Conservation (phyloP, 1,139 yeast genomes). For the Candida dubliniensis region DNA sequence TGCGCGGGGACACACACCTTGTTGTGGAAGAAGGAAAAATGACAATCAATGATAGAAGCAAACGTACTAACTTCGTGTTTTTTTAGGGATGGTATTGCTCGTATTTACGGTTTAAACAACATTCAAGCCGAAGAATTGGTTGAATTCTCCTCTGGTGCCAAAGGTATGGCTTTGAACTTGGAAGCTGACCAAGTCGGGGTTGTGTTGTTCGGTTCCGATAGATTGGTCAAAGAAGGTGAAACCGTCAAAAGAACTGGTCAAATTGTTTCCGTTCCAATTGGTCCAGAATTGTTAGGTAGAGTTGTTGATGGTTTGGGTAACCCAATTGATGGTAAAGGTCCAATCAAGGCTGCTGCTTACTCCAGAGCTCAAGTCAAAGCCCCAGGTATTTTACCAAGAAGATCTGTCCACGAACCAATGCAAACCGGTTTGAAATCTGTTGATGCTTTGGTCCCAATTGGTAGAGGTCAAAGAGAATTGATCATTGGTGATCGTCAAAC, state of each 20-base stretch:
- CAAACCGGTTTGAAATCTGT: constrained; percentile 99
- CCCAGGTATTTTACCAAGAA: constrained; percentile 99
- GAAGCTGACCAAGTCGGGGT: constrained; percentile 99
- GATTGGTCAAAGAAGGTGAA: constrained; percentile 99
- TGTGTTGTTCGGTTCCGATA: constrained; percentile 99
- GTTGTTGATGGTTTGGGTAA: constrained; percentile 99
- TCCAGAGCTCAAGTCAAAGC: constrained; percentile 99
- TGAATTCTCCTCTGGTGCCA: constrained; percentile 98
- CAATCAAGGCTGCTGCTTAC: constrained; percentile 80
- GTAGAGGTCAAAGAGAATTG: constrained; percentile 99
- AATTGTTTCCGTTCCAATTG: constrained; percentile 99
- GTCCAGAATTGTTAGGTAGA: constrained; percentile 98
- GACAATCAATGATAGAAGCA: not conserved
- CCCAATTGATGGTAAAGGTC: constrained; percentile 99
- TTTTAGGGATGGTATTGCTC: constrained; percentile 98
- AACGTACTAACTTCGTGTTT: constrained; percentile 22
- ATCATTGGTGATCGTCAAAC: constrained; percentile 99
- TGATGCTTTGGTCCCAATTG: constrained; percentile 98
- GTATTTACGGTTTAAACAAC: constrained; percentile 99
- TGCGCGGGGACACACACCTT: constrained; percentile 5
- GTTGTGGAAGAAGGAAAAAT: not conserved
- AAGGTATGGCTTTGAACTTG: constrained; percentile 99
- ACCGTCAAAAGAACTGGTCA: constrained; percentile 99
- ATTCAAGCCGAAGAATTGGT: constrained; percentile 99
- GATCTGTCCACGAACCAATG: constrained; percentile 98